Percentiles rank a stretch among this genome's conserved stretches.
Conservation (phyloP, 495 filamentous ascomycete species). For the Tuber umbilicatum region DNA sequence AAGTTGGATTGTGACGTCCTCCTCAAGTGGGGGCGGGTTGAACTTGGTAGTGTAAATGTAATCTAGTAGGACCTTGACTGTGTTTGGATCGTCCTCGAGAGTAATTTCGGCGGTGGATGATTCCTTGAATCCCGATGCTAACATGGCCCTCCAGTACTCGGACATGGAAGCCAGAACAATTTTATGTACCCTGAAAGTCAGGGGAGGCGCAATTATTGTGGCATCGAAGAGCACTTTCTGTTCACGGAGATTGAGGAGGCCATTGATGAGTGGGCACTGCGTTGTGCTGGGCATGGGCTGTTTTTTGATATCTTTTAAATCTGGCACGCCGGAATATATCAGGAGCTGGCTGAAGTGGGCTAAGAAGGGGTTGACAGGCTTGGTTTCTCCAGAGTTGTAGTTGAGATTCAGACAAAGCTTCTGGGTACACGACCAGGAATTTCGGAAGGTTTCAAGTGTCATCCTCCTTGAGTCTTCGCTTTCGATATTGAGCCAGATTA, state of each 20-base stretch:
- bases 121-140: slow-evolving; percentile 12
- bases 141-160: slow-evolving; percentile 7
- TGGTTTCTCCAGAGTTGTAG: slow-evolving; percentile 18
- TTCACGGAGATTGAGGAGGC: slow-evolving; percentile 9
- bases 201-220: slow-evolving; percentile 2
- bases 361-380: slow-evolving; percentile 23
- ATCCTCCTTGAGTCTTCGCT: slow-evolving; percentile 2
- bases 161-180: slow-evolving; percentile 22
- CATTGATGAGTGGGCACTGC: slow-evolving; percentile 3
- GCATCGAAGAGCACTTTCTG: slow-evolving; percentile 8
- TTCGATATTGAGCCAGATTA: slow-evolving; percentile 38
- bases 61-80: slow-evolving; percentile 19
- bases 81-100: neutral
- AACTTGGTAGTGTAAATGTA: slow-evolving; percentile 26
- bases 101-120: neutral
- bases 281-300: neutral
- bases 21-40: neutral
- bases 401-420: slow-evolving; percentile 21
- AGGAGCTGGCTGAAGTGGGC: slow-evolving; percentile 15
- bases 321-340: slow-evolving; percentile 9
- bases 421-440: slow-evolving; percentile 28
- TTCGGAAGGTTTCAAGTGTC: slow-evolving; percentile 11
- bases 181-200: slow-evolving; percentile 9
- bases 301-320: too few species aligned
- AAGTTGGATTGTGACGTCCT: slow-evolving; percentile 9